Evolutionary conservation across 129 eudicot genomes (phyloP).

Genomic region (Arctium lappa): DNA sequence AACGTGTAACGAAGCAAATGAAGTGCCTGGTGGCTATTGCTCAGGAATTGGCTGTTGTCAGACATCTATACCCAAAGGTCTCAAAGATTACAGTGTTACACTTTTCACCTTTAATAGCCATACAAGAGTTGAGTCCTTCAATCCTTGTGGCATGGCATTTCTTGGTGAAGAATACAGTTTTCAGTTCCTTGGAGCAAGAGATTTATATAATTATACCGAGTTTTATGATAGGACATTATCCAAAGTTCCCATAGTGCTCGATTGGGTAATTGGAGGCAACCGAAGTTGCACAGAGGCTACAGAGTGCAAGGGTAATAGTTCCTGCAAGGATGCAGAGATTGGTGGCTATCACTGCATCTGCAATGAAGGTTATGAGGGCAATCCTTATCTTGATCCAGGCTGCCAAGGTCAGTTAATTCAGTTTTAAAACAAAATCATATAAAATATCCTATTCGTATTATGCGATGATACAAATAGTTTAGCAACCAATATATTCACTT

Average conservation of each 20-base stretch:
- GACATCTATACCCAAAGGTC: constrained; percentile 34
- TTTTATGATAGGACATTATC: not conserved
- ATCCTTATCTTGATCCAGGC: constrained; percentile 37
- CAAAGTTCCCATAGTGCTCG: constrained; percentile 28
- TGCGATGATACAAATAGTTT: not conserved
- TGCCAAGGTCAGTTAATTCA: constrained; percentile 34
- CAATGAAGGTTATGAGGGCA: constrained; percentile 34
- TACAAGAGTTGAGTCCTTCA: not conserved
- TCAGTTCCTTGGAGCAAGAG: constrained; percentile 13
- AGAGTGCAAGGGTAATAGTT: constrained; percentile 24
- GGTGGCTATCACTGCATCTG: constrained; percentile 36
- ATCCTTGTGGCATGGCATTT: constrained; percentile 40
- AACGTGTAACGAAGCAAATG: not conserved
- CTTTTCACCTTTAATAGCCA: not conserved
- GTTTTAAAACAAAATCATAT: not conserved
- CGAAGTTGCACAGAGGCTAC: constrained; percentile 16
- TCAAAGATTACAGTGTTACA: not conserved
- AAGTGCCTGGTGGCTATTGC: constrained; percentile 31
- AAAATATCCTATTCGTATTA: too few species aligned
- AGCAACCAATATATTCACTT: not conserved
- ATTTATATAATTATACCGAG: constrained; percentile 5
- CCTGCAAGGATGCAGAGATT: constrained; percentile 6
- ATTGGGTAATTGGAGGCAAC: constrained; percentile 31
- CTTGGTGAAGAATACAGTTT: constrained; percentile 33
- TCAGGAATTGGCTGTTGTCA: constrained; percentile 52